These are phyloP conservation scores for Silybum marianum DNA, from an alignment of 129 eudicot species.

Conservation along the genomic window DNA sequence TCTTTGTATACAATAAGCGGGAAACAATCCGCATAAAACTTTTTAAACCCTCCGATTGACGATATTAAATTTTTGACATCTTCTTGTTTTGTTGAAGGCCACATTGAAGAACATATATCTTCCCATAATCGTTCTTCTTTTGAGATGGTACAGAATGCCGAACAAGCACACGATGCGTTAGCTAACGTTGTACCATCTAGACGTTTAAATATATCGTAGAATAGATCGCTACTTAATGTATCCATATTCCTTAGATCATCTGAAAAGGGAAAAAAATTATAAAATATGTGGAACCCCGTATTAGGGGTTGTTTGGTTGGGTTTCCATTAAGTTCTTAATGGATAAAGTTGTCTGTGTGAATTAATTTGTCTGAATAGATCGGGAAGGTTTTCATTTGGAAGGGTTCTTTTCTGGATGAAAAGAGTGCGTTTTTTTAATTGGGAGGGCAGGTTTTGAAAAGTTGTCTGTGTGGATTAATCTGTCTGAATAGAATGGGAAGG, in stretches of 20 bases:
- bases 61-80: constrained; percentile 68
- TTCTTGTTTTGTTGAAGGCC: constrained; percentile 85
- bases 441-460: no score
- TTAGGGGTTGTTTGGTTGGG: no score
- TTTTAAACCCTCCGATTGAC: constrained; percentile 83
- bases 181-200: constrained; percentile 90
- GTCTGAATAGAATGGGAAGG: no score
- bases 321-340: no score
- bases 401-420: no score
- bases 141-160: constrained; percentile 63
- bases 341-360: no score
- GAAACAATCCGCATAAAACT: constrained; percentile 87
- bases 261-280: constrained; percentile 14
- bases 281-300: no score
- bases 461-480: no score
- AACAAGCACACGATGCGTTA: constrained; percentile 86
- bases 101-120: constrained; percentile 68
- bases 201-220: constrained; percentile 76
- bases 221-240: constrained; percentile 63
- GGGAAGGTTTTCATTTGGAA: no score
- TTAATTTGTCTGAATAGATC: no score
- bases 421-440: no score
- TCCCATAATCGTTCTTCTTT: constrained; percentile 91
- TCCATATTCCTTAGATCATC: constrained; percentile 44
- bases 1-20: constrained; percentile 83